phyloP scores from a whole-genome alignment of 768 basidiomycete species.

The Cyathus striatus region DNA sequence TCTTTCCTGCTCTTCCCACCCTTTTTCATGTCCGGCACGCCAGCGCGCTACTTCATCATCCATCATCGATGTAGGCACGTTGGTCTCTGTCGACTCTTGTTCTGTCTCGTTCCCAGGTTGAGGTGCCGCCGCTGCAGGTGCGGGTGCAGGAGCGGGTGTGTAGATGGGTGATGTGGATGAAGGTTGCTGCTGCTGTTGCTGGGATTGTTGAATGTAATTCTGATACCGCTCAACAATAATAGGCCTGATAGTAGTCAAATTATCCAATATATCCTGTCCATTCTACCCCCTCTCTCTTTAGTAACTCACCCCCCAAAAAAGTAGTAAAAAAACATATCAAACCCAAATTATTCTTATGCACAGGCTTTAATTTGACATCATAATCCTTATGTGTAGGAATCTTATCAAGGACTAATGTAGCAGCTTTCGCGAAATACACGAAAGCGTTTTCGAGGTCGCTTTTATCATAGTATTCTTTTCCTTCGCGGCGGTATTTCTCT shows the following conservation, averaged over 20 bases:
- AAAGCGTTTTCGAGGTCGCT: slow-evolving; percentile 55
- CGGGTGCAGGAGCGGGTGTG: slow-evolving; percentile 9
- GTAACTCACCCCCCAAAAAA: not conserved
- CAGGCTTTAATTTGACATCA: slow-evolving; percentile 40
- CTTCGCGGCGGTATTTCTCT: slow-evolving; percentile 44
- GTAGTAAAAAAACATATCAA: slow-evolving; percentile 45
- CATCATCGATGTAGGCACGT: slow-evolving; percentile 10
- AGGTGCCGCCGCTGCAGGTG: not conserved
- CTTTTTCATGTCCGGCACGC: not conserved
- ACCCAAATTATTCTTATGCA: slow-evolving; percentile 63
- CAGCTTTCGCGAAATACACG: slow-evolving; percentile 55
- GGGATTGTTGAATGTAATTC: no score
- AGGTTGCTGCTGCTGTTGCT: slow-evolving; percentile 33
- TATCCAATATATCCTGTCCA: slow-evolving; percentile 68
- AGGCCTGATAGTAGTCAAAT: slow-evolving; percentile 61
- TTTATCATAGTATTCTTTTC: slow-evolving; percentile 28
- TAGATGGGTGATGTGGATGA: slow-evolving; percentile 22
- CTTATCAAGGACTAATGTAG: slow-evolving; percentile 61
- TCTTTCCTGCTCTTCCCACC: slow-evolving; percentile 14
- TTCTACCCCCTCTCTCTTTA: slow-evolving; percentile 38
- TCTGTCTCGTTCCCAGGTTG: slow-evolving; percentile 16
- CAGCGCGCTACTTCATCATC: slow-evolving; percentile 2
- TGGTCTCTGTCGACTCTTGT: slow-evolving; percentile 14
- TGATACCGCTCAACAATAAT: slow-evolving; percentile 60
- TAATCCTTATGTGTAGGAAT: slow-evolving; percentile 60